A percentile compares a stretch with the other conserved stretches of the same genome.
phyloP scores from a whole-genome alignment of 2,329 filamentous ascomycete genomes.

The Dryadomyces quercivorus region DNA sequence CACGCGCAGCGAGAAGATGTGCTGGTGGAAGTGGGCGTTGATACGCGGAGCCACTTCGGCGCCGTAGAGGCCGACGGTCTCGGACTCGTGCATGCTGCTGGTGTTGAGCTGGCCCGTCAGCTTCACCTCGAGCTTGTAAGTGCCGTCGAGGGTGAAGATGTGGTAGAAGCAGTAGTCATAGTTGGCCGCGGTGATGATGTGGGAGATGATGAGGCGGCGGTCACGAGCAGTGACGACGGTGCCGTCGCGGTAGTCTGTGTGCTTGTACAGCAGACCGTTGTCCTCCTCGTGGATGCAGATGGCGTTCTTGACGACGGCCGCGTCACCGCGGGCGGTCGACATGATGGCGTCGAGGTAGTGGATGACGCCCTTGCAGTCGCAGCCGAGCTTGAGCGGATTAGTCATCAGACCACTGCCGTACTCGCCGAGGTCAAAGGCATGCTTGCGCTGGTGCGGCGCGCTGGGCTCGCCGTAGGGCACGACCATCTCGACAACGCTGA shows the following conservation, averaged over 20 bases:
- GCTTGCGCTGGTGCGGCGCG: slow-evolving; percentile 68
- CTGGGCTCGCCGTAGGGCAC: slow-evolving; percentile 80
- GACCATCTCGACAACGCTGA: slow-evolving; percentile 89
- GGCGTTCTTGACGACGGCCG: slow-evolving; percentile 78
- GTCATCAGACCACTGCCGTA: slow-evolving; percentile 69
- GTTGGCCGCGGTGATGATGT: slow-evolving; percentile 91
- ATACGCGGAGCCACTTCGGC: slow-evolving; percentile 85
- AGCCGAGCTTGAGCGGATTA: slow-evolving; percentile 62
- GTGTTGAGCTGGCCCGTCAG: slow-evolving; percentile 90
- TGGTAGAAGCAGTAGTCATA: slow-evolving; percentile 59
- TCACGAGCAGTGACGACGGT: slow-evolving; percentile 76
- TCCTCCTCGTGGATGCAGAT: slow-evolving; percentile 95
- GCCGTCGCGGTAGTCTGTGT: slow-evolving; percentile 84
- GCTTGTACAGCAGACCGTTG: slow-evolving; percentile 82
- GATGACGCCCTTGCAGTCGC: slow-evolving; percentile 81
- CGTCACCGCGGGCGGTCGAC: slow-evolving; percentile 60
- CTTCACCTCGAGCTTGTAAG: slow-evolving; percentile 83
- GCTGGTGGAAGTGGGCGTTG: slow-evolving; percentile 93
- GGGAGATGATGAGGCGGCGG: slow-evolving; percentile 74
- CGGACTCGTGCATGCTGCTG: slow-evolving; percentile 65
- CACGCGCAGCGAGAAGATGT: slow-evolving; percentile 82
- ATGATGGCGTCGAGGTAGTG: slow-evolving; percentile 86
- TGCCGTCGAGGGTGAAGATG: slow-evolving; percentile 58
- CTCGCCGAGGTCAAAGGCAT: slow-evolving; percentile 71
- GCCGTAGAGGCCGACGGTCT: slow-evolving; percentile 78